Base-by-base conservation (phyloP, 148 eudicot species). In the Rhododendron ovatum region DNA sequence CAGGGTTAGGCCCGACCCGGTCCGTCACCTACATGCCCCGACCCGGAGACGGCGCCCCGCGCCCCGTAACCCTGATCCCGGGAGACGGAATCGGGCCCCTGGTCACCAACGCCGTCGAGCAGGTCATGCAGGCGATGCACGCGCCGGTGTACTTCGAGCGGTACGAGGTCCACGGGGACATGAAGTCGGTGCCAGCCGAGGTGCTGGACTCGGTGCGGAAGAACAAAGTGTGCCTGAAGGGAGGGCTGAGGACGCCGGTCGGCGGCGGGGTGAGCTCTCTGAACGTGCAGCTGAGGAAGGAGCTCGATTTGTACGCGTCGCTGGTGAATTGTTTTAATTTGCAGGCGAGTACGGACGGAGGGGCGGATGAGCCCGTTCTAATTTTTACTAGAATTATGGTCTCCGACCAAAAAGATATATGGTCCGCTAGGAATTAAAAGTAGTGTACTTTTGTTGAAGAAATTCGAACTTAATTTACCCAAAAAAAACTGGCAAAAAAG, bases 21-120 rank as follows among this genome's bases (percentile, higher is more conserved):
- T 69, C 90, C 80, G 87, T 87, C 35, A 89, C 87, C 41, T 85
- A 87, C 85, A 89, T 87, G 87, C 88, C 89, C 79, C 85, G 88
- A 11, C 89, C 89, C 83, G 90, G 90, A 1, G 90, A 88, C 78
- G 90, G 90, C 30, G 24, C 79, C 7, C 87, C 89, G 0, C 77
- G 85, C 4, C 57, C 88, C 74, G 89, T 89, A 0, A 89, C 91
- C 20, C 87, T 89, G 20, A 89, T 89, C 30, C 89, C 91, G 5
- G 91, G 91, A 4, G 91, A 89, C 82, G 91, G 91, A 11, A 73
- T 89, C 73, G 91, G 91, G 3, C 91, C 91, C 1, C 84, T 87
- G 7, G 89, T 87, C 57, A 89, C 91, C 55, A 65, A 76, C 78
- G 91, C 89, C 24, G 91, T 89, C 13, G 89, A 89, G 48, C 89